Evolutionary conservation across 2,329 filamentous ascomycete species (phyloP).

Genomic region (Neopestalotiopsis sp.): DNA sequence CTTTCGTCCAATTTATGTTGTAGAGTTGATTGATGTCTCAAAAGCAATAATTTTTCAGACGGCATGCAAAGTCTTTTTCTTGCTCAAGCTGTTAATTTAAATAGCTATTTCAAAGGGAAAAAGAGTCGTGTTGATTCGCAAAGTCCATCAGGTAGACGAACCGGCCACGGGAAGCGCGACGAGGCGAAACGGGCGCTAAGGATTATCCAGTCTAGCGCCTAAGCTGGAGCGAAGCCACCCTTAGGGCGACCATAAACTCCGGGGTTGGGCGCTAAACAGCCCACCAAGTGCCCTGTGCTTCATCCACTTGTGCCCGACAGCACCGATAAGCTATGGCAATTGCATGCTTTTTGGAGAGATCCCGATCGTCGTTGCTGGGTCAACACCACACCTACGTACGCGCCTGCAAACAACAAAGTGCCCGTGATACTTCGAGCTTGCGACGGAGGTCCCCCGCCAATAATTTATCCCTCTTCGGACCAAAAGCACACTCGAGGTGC

Average conservation of each 20-base stretch:
- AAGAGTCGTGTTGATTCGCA: not conserved
- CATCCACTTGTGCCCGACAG: not conserved
- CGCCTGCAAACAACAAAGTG: slow-evolving; percentile 14
- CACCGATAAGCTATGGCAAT: not conserved
- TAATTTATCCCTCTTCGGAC: not conserved
- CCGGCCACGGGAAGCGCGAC: not conserved
- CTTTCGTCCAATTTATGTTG: not conserved
- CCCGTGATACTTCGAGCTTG: slow-evolving; percentile 1
- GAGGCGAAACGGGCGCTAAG: not conserved
- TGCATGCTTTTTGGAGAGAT: not conserved
- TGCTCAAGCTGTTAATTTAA: not conserved
- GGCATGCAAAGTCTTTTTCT: not conserved
- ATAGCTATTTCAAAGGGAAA: not conserved
- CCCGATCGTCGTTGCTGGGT: slow-evolving; percentile 18
- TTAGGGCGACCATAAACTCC: not conserved
- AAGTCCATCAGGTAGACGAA: not conserved
- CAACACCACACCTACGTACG: slow-evolving; percentile 12
- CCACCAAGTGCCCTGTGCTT: not conserved
- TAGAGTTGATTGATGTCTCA: slow-evolving; percentile 1
- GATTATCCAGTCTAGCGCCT: not conserved
- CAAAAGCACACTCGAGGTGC: not conserved
- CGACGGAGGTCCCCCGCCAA: slow-evolving; percentile 8
- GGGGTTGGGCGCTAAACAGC: not conserved
- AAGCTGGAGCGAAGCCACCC: not conserved
- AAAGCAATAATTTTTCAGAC: not conserved